phyloP scores from a whole-genome alignment of 2,329 filamentous ascomycete genomes.

The Leptoxyphium fumago region DNA sequence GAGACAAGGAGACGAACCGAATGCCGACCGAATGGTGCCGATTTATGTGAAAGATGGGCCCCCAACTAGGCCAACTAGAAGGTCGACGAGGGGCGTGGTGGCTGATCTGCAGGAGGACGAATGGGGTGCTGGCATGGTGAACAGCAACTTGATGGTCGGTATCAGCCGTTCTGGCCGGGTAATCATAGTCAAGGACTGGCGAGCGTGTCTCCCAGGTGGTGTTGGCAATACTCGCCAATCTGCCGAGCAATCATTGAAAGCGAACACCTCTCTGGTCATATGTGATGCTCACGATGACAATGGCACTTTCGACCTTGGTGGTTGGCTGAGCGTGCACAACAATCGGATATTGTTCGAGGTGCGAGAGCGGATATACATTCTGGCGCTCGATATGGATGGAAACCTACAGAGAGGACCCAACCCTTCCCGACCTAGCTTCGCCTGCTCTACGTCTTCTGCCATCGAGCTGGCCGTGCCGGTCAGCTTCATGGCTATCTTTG shows the following conservation, averaged over 20 bases:
- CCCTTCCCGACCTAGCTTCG: constrained; percentile 13
- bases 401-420: constrained; percentile 3
- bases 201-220: constrained; percentile 19
- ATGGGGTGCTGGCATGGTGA: constrained; percentile 33
- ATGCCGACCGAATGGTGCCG: not conserved
- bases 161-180: constrained; percentile 29
- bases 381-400: constrained; percentile 23
- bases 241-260: constrained; percentile 1
- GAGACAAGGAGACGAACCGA: constrained; percentile 3
- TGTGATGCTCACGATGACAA: constrained; percentile 24
- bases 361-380: constrained; percentile 28
- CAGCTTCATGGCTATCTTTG: constrained; percentile 33
- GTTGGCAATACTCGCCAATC: not conserved
- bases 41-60: not conserved
- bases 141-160: constrained; percentile 28
- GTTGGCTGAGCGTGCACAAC: constrained; percentile 31
- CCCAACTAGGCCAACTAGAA: constrained; percentile 4
- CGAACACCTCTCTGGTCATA: constrained; percentile 23
- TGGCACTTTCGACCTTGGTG: constrained; percentile 30
- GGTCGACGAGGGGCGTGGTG: not conserved
- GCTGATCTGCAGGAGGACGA: constrained; percentile 23
- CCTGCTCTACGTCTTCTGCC: constrained; percentile 20
- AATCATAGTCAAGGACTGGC: constrained; percentile 31
- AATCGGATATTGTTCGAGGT: constrained; percentile 31
- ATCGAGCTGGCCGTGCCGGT: constrained; percentile 28